Percentiles rank a stretch among this genome's conserved stretches.
phyloP scores from a whole-genome alignment of 83 land plant genomes.

The Picea abies region DNA sequence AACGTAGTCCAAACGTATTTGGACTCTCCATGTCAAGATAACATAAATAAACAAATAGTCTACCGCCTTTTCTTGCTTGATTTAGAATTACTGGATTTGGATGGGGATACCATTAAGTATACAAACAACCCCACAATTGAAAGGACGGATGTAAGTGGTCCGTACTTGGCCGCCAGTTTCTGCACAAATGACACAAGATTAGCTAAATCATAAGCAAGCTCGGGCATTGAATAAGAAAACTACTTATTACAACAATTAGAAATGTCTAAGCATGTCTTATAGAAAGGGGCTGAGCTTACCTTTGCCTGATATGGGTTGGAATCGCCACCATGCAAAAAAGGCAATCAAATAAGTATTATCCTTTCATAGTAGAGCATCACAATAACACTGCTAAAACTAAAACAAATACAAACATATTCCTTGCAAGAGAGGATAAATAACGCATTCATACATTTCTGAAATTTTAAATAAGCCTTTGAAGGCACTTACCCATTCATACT shows the following conservation, averaged over 20 bases:
- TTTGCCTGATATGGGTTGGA: slow-evolving; percentile 27
- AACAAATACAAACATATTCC: not conserved
- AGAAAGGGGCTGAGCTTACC: slow-evolving; percentile 17
- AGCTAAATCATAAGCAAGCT: not conserved
- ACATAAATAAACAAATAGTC: not conserved
- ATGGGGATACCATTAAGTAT: slow-evolving; percentile 66
- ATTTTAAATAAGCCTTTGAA: not conserved
- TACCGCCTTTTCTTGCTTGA: slow-evolving; percentile 76
- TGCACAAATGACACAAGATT: slow-evolving; percentile 33
- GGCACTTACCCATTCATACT: slow-evolving; percentile 71
- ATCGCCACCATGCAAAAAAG: not conserved
- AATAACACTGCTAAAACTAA: not conserved
- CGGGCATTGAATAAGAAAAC: slow-evolving; percentile 6
- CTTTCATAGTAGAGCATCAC: not conserved
- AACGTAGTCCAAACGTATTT: too few species aligned
- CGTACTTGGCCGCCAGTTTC: slow-evolving; percentile 75
- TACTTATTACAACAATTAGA: not conserved
- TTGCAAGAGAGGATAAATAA: not conserved
- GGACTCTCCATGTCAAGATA: too few species aligned
- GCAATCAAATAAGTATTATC: not conserved
- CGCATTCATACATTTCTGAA: not conserved
- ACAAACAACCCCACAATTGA: slow-evolving; percentile 63
- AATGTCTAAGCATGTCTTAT: not conserved
- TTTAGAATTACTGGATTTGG: slow-evolving; percentile 56
- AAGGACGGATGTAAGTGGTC: slow-evolving; percentile 71